Evolutionary conservation across 352 stramenopile species (phyloP).

Genomic region (Paralagenidium karlingii): DNA sequence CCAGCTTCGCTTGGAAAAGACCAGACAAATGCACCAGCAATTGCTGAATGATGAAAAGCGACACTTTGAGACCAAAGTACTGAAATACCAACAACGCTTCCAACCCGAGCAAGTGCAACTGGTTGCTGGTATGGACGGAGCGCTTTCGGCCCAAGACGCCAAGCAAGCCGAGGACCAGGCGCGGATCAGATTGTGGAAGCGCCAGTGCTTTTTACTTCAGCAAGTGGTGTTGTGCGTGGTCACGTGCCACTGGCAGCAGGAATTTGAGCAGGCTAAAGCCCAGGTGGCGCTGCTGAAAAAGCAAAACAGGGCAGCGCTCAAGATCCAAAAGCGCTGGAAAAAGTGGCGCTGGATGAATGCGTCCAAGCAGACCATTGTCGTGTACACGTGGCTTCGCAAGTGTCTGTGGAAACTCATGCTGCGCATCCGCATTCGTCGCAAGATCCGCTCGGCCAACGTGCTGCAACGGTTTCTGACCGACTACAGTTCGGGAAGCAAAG

Average conservation of each 20-base stretch:
- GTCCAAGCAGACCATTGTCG: conserved; percentile 40
- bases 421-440: conserved; percentile 26
- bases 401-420: conserved; percentile 62
- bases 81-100: conserved; percentile 22
- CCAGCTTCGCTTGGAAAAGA: conserved; percentile 29
- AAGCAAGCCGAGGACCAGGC: too few relatives aligned
- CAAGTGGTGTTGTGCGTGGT: conserved; percentile 22
- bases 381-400: conserved; percentile 57
- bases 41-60: conserved; percentile 27
- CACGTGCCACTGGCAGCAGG: conserved; percentile 17
- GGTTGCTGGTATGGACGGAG: too few relatives aligned
- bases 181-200: too few relatives aligned
- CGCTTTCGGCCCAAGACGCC: conserved; percentile 21
- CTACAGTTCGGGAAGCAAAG: conserved; percentile 31
- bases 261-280: conserved; percentile 20
- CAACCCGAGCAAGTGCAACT: conserved; percentile 8
- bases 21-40: conserved; percentile 22
- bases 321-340: conserved; percentile 48
- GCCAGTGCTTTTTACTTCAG: too few relatives aligned
- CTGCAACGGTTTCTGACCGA: conserved; percentile 49
- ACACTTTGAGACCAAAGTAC: conserved; percentile 14
- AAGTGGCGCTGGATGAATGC: conserved; percentile 46
- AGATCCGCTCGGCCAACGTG: conserved; percentile 14
- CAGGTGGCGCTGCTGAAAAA: conserved; percentile 14
- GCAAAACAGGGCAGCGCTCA: conserved; percentile 20